Base-by-base conservation (phyloP, 108 stramenopile species). In the Skeletonema grethae region DNA sequence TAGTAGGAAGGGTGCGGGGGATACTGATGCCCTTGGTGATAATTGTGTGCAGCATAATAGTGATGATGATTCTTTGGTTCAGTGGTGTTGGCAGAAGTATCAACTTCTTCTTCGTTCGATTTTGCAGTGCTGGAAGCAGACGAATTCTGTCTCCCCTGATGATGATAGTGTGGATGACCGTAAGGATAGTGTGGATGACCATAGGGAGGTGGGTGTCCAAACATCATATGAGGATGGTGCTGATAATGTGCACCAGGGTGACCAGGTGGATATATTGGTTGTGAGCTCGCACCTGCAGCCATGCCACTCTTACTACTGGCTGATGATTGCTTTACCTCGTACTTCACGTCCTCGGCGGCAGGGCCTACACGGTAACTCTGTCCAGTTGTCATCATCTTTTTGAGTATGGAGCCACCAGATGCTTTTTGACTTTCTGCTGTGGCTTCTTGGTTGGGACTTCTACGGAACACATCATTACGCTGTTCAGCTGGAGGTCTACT, bases 141-240 rank as follows among this genome's bases (percentile, higher is more conserved):
- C 18, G 29, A 13, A 28, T 58, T 31, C 57, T 58, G 29, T 24
- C 20, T 31, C 20, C 12, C 57, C 12, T 46, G 67, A 32, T 29
- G 50, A 58, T 57, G 43, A 57, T 57, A 55, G 38, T 38, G 24
- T 34, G 68, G 68, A 57, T 58, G 57, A 16, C 16, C 35, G 57
- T 35, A 69, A 24, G 55, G 68, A 58, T 57, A 57, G 56, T 34
- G 43, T 3, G 30, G 46, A 29, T 57, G 60, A 25, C 38, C 68
- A 11, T 43, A 53, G 16, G 29, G 68, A 24, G 15, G 3, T 57
- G 39, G 29, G 10, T 58, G 35, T 12, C 22, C 28, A 41, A 58
- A 69, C 15, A 53, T 53, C 50, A 53, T 53, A 22, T 53, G 50
- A 9, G 50, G 50, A 53, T 53, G 50, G 20, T 53, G 50, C 50